Conservation (phyloP, 352 stramenopile species). For the Stephanocyclus meneghinianus region DNA sequence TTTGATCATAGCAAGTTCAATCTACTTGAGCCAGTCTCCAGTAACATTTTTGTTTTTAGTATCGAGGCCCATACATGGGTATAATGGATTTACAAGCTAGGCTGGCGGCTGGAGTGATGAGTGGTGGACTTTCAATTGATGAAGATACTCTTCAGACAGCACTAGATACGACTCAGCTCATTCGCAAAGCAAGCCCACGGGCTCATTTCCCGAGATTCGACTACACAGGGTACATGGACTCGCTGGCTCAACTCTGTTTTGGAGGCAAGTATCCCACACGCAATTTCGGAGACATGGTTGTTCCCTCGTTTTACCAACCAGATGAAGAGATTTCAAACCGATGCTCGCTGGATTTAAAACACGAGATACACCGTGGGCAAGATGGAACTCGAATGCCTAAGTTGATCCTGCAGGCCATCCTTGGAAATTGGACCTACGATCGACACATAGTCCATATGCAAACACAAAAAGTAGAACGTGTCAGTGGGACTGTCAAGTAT, state of each 20-base stretch:
- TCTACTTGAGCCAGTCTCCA: not conserved
- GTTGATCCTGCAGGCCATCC: slow-evolving; percentile 56
- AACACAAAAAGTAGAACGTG: slow-evolving; percentile 32
- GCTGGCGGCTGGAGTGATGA: slow-evolving; percentile 50
- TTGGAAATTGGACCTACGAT: slow-evolving; percentile 64
- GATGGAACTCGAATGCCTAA: slow-evolving; percentile 53
- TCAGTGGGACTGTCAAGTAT: slow-evolving; percentile 46
- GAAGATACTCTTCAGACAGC: slow-evolving; percentile 29
- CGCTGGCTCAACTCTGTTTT: slow-evolving; percentile 37
- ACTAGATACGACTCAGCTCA: slow-evolving; percentile 42
- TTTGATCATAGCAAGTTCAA: slow-evolving; percentile 4
- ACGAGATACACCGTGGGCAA: slow-evolving; percentile 43
- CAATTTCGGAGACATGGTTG: slow-evolving; percentile 50
- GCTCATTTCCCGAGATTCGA: slow-evolving; percentile 71
- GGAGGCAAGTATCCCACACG: slow-evolving; percentile 18
- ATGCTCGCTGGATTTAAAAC: slow-evolving; percentile 34
- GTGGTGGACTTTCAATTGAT: slow-evolving; percentile 38
- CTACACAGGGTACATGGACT: slow-evolving; percentile 65
- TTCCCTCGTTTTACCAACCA: slow-evolving; percentile 63
- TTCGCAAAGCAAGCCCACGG: slow-evolving; percentile 45
- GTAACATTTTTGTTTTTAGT: slow-evolving; percentile 15
- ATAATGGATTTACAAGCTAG: slow-evolving; percentile 67
- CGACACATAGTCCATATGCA: slow-evolving; percentile 58
- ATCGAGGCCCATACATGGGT: slow-evolving; percentile 69
- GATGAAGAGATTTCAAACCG: slow-evolving; percentile 39